Percentiles rank a stretch among this genome's conserved stretches.
These are phyloP conservation scores for Cystofilobasidium ferigula DNA, from an alignment of 768 basidiomycete genomes.

Conservation along the genomic window DNA sequence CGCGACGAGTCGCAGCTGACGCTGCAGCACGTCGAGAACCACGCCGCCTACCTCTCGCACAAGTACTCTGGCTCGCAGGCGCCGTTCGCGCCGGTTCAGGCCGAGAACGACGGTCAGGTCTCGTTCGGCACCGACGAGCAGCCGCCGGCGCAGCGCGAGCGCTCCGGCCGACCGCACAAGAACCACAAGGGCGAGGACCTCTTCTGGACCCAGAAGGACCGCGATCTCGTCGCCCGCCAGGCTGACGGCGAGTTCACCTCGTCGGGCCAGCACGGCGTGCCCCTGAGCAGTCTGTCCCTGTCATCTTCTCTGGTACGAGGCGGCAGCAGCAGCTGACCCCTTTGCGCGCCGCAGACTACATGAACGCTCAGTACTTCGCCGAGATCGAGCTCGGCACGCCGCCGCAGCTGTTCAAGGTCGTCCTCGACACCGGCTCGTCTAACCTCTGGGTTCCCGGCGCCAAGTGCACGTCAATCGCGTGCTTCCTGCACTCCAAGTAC, in stretches of 20 bases:
- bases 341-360: constrained; percentile 55
- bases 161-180: constrained; percentile 49
- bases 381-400: constrained; percentile 76
- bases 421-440: constrained; percentile 66
- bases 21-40: constrained; percentile 43
- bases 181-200: constrained; percentile 46
- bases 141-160: constrained; percentile 61
- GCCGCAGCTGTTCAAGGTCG: constrained; percentile 85
- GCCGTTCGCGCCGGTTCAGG: constrained; percentile 18
- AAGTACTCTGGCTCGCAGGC: constrained; percentile 67
- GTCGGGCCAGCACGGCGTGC: neutral
- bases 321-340: neutral
- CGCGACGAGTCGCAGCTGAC: constrained; percentile 38
- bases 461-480: constrained; percentile 37
- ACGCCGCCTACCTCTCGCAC: constrained; percentile 69
- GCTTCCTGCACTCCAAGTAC: constrained; percentile 74
- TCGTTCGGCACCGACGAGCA: constrained; percentile 50
- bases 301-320: neutral
- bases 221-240: constrained; percentile 25
- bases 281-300: neutral
- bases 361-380: constrained; percentile 95
- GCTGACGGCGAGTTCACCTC: constrained; percentile 31
- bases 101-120: neutral
- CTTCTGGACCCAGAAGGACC: constrained; percentile 37
- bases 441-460: constrained; percentile 80